Conservation (phyloP, 2,329 filamentous ascomycete genomes). For the Mycosphaerella arachidis region DNA sequence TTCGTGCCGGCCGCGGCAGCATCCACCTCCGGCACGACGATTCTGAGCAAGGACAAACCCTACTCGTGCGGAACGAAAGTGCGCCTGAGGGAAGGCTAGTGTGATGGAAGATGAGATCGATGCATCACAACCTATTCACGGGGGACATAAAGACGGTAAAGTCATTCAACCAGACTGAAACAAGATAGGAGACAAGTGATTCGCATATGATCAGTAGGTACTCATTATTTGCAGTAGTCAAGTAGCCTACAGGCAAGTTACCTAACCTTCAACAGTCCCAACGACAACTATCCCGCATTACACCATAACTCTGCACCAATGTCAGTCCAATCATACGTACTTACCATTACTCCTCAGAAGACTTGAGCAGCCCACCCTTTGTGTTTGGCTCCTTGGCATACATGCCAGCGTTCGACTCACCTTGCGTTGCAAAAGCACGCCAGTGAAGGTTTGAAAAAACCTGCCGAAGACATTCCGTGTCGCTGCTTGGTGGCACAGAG, state of each 20-base stretch:
- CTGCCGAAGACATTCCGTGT: background rate
- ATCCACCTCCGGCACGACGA: conserved; percentile 17
- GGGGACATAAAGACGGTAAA: no score
- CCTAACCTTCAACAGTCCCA: background rate
- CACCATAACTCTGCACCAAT: background rate
- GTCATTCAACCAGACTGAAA: no score
- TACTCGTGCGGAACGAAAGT: conserved; percentile 9
- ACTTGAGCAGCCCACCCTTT: background rate
- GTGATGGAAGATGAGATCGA: background rate
- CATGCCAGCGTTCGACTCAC: background rate
- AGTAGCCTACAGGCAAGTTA: background rate
- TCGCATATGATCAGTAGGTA: background rate
- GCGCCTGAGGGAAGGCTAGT: conserved; percentile 1
- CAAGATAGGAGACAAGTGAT: background rate
- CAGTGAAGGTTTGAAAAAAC: background rate
- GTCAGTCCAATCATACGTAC: background rate
- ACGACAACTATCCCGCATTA: background rate
- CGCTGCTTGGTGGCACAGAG: background rate
- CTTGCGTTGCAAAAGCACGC: background rate
- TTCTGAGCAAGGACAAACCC: conserved; percentile 10
- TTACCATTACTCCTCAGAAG: background rate
- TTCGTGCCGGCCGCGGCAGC: conserved; percentile 12
- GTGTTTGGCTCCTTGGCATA: background rate
- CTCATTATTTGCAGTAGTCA: background rate
- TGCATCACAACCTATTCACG: background rate